Evolutionary conservation across 2,329 filamentous ascomycete species (phyloP), one percentile per base, ranked within the genome.

Genomic region (Aspergillus pseudoglaucus): DNA sequence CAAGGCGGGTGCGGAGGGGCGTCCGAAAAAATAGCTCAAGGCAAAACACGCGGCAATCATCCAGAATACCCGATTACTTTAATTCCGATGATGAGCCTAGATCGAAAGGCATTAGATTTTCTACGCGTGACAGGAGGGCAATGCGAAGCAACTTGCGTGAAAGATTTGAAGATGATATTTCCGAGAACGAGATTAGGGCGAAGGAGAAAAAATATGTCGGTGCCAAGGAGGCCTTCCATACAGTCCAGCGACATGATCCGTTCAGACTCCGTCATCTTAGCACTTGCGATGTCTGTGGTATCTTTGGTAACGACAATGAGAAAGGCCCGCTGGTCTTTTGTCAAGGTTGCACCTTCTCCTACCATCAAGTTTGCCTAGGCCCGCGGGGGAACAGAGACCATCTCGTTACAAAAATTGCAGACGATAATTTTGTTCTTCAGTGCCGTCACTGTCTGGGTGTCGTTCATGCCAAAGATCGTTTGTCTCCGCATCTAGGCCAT

Each of bases 331-430:
- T 98, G 20, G 78, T 98, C 30, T 84, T 85, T 61, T 98, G 93
- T 58, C 94, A 98, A 69, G 93, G 93, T 25, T 98, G 93, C 64
- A 89, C 85, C 2, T 75, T 84, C 42, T 78, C 87, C 0, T 95
- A 89, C 57, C 93, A 98, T 68, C 88, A 87, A 65, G 72, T 71
- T 37, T 98, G 93, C 61, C 75, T 98, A 23, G 90, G 91, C 1
- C 75, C 77, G 43, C 81, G 93, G 44, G 80, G 78, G 45, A 74
- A 66, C 10, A 80, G 93, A 51, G 89, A 95, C n/a, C 93, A 97
- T 64, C 72, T 93, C 32, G 88, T 88, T 8, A 97, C 90, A 20
- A 98, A 97, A 65, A 69, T 96, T 45, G 83, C 76, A 2, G 75
- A 85, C 1, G 82, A 85, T 2, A 70, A 85, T 33, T 97, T 95